Conservation (phyloP, 2,329 filamentous ascomycete genomes). For the Phyllosticta ampelicida region DNA sequence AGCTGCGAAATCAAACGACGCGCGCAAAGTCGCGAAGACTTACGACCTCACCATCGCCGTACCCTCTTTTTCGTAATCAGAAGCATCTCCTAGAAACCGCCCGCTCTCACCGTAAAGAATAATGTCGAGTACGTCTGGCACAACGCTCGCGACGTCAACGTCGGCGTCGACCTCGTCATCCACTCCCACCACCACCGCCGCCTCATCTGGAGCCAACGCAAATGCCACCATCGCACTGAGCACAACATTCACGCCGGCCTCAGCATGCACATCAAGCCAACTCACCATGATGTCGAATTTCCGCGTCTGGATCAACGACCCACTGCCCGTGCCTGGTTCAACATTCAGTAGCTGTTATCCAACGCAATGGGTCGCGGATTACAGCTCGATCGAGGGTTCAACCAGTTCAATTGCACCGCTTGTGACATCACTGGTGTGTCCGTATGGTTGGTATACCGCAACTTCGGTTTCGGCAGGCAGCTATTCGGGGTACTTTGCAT, state of each 20-base stretch:
- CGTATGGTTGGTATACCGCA: conserved; percentile 17
- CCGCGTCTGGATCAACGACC: conserved; percentile 20
- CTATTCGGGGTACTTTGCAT: conserved; percentile 19
- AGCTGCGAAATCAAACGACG: neutral
- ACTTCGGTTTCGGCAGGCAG: conserved; percentile 16
- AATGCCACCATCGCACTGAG: conserved; percentile 12
- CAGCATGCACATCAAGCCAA: conserved; percentile 17
- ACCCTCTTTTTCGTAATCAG: neutral
- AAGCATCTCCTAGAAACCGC: neutral
- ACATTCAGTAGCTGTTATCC: conserved; percentile 19
- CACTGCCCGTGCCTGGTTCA: conserved; percentile 14
- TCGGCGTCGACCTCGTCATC: neutral
- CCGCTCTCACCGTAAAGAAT: neutral
- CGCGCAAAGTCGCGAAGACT: neutral
- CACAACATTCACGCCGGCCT: conserved; percentile 18
- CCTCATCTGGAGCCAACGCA: neutral
- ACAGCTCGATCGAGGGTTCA: conserved; percentile 12
- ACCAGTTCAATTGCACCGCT: conserved; percentile 18
- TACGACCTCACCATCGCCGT: neutral
- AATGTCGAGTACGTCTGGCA: neutral
- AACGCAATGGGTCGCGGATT: conserved; percentile 16
- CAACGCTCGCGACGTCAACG: conserved; percentile 3
- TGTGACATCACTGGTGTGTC: conserved; percentile 20
- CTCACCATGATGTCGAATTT: conserved; percentile 18
- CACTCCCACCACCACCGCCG: neutral